Evolutionary conservation across 441 rosid species (phyloP).

Genomic region (Erodium chrysanthum): DNA sequence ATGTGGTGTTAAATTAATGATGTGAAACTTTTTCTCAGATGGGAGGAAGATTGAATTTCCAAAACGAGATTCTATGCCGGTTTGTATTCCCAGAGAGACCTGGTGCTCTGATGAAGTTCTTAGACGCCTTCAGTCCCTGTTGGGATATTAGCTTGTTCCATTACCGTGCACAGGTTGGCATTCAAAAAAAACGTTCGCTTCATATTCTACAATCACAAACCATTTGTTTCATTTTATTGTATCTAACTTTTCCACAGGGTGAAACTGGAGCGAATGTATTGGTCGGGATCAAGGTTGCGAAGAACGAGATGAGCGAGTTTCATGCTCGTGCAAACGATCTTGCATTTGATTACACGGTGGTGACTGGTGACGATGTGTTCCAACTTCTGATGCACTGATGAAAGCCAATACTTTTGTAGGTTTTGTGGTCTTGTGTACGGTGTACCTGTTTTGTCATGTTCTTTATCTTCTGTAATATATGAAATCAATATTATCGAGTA

Average conservation of each 20-base stretch:
- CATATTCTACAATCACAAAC: background rate
- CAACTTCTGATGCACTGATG: slow-evolving; percentile 61
- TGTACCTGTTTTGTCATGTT: background rate
- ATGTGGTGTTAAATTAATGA: slow-evolving; percentile 4
- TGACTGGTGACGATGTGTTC: slow-evolving; percentile 49
- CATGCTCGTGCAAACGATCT: slow-evolving; percentile 38
- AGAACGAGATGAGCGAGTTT: slow-evolving; percentile 55
- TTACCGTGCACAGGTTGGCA: slow-evolving; percentile 70
- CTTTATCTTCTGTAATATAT: background rate
- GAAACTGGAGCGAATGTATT: slow-evolving; percentile 85
- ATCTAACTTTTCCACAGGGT: slow-evolving; percentile 41
- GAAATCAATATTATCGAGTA: too few species aligned
- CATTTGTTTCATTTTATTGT: background rate
- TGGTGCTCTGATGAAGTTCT: slow-evolving; percentile 82
- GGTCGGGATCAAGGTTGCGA: slow-evolving; percentile 69
- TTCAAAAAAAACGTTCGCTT: background rate
- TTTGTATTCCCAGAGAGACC: slow-evolving; percentile 89
- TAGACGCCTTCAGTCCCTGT: slow-evolving; percentile 76
- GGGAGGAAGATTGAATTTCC: slow-evolving; percentile 62
- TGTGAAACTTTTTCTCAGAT: slow-evolving; percentile 36
- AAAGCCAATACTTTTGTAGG: background rate
- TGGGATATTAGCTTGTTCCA: slow-evolving; percentile 97
- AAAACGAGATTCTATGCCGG: slow-evolving; percentile 63
- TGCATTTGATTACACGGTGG: slow-evolving; percentile 62
- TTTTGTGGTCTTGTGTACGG: background rate